These are phyloP conservation scores for Prunella vulgaris DNA, from an alignment of 257 asterid species.

Conservation along the genomic window DNA sequence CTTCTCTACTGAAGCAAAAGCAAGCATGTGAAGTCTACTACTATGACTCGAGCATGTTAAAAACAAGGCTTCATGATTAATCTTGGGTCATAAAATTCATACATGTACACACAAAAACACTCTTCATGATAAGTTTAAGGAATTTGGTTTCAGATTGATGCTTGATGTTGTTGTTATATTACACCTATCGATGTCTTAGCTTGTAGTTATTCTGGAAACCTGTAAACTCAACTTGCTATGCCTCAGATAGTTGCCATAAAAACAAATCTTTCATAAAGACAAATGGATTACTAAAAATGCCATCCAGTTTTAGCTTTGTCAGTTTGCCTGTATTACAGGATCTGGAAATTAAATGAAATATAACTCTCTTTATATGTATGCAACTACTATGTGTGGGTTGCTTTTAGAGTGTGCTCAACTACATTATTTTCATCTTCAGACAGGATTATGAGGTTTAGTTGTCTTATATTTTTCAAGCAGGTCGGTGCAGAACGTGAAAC, in stretches of 20 bases:
- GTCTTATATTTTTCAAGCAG: conserved; percentile 50
- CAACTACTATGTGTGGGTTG: conserved; percentile 4
- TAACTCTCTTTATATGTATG: not conserved
- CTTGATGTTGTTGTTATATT: not conserved
- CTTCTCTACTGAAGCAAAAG: not conserved
- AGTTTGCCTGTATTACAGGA: not conserved
- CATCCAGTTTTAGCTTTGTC: not conserved
- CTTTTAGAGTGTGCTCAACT: not conserved
- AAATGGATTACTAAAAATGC: conserved; percentile 10
- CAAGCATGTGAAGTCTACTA: conserved; percentile 2
- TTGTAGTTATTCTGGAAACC: not conserved
- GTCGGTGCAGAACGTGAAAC: conserved; percentile 74
- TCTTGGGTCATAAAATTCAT: not conserved
- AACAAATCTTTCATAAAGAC: not conserved
- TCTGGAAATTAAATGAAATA: not conserved
- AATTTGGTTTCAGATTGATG: conserved; percentile 4
- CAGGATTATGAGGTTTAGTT: conserved; percentile 32
- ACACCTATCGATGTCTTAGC: conserved; percentile 6
- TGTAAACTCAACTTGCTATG: not conserved
- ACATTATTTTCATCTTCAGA: conserved; percentile 17
- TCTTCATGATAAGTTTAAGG: not conserved
- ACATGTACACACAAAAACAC: not conserved
- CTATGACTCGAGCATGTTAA: conserved; percentile 8
- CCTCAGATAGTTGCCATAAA: conserved; percentile 4
- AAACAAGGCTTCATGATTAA: not conserved